Conservation (phyloP, 2,329 filamentous ascomycete species). For the Lachnellula suecica region DNA sequence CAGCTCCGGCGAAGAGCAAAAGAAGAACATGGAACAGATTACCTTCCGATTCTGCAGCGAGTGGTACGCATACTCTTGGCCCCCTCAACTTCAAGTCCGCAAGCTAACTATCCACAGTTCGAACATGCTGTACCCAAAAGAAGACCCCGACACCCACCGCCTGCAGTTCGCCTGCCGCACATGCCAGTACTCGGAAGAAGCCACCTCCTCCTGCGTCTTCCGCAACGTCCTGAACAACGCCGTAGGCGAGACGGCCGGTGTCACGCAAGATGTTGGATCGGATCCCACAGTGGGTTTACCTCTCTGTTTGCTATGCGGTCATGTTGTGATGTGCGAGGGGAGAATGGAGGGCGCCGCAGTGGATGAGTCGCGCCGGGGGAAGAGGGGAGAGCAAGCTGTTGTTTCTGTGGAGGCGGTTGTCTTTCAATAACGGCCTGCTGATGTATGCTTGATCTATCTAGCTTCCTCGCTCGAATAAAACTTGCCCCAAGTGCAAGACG, state of each 20-base stretch:
- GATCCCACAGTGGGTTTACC: constrained; percentile 93
- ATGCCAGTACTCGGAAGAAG: constrained; percentile 87
- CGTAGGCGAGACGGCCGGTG: constrained; percentile 92
- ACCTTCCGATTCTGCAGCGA: constrained; percentile 98
- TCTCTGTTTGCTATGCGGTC: constrained; percentile 48
- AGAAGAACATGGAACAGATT: constrained; percentile 71
- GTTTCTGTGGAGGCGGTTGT: constrained; percentile 3
- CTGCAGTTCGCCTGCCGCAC: constrained; percentile 96
- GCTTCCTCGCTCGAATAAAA: constrained; percentile 87
- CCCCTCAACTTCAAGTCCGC: constrained; percentile 9
- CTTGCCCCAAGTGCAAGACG: constrained; percentile 81
- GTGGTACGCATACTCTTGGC: constrained; percentile 70
- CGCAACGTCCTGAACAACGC: constrained; percentile 91
- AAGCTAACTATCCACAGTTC: constrained; percentile 54
- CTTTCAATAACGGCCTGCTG: constrained; percentile 32
- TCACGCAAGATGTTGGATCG: constrained; percentile 93
- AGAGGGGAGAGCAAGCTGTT: constrained; percentile 12
- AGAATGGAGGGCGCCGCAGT: constrained; percentile 2
- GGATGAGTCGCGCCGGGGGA: constrained; percentile 6
- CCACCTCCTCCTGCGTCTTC: constrained; percentile 88
- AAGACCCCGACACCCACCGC: constrained; percentile 79
- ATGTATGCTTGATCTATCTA: constrained; percentile 49
- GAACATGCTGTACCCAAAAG: constrained; percentile 97
- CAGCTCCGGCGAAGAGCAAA: constrained; percentile 41
- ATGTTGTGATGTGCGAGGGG: constrained; percentile 41